Conservation (phyloP, 2,329 filamentous ascomycete species). For the Rhexocercosporidium sp. region DNA sequence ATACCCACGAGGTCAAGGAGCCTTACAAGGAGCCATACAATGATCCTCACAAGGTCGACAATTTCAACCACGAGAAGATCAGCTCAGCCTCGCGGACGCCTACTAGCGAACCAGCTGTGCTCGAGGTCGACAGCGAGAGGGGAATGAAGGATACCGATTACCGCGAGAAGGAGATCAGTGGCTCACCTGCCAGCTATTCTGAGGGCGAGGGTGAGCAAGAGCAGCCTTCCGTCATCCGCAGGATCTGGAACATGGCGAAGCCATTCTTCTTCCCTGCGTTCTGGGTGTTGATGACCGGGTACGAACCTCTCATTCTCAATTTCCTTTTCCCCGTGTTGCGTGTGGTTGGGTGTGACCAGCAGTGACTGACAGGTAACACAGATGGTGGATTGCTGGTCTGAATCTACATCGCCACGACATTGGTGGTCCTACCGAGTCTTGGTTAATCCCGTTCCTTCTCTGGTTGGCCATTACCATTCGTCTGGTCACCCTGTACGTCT, state of each 20-base stretch:
- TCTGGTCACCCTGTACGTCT: conserved; percentile 74
- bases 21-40: not conserved
- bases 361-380: conserved; percentile 19
- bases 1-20: not conserved
- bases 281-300: conserved; percentile 24
- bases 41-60: conserved; percentile 4
- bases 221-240: not conserved
- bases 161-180: conserved; percentile 24
- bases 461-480: conserved; percentile 78
- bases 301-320: not conserved
- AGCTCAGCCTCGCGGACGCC: not conserved
- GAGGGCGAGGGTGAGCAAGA: conserved; percentile 12
- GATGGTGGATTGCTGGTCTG: conserved; percentile 64
- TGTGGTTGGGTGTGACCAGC: not conserved
- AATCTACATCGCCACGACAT: conserved; percentile 72
- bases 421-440: conserved; percentile 54
- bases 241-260: not conserved
- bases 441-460: conserved; percentile 83
- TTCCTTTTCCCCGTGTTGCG: not conserved
- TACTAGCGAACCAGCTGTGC: not conserved
- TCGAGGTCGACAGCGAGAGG: conserved; percentile 18
- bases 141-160: conserved; percentile 16
- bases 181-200: conserved; percentile 9
- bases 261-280: conserved; percentile 10
- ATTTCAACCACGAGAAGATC: conserved; percentile 9